These are phyloP conservation scores for Plasmodium yoelii DNA, from an alignment of 169 alveolate species.

Conservation along the genomic window DNA sequence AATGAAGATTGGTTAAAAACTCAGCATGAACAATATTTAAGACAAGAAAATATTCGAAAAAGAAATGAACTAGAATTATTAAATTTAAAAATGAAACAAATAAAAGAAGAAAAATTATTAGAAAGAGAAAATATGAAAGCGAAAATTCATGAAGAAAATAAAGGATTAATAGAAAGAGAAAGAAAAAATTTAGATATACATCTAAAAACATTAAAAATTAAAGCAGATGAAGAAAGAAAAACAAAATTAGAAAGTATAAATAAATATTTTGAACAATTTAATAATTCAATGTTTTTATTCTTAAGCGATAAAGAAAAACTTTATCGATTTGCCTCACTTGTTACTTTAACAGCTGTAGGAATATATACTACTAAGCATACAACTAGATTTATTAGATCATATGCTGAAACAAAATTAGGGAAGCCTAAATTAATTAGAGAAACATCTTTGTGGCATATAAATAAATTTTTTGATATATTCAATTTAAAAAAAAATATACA, in stretches of 20 bases:
- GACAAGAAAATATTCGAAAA: conserved; percentile 92
- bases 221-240: conserved; percentile 91
- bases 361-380: conserved; percentile 67
- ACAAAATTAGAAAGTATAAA: conserved; percentile 92
- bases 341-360: conserved; percentile 69
- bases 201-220: conserved; percentile 86
- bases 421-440: conserved; percentile 93
- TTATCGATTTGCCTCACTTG: conserved; percentile 70
- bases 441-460: conserved; percentile 89
- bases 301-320: conserved; percentile 85
- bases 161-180: conserved; percentile 86
- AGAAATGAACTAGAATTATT: conserved; percentile 88
- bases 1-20: conserved; percentile 94
- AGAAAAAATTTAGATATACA: conserved; percentile 88
- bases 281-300: conserved; percentile 83
- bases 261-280: conserved; percentile 87
- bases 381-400: conserved; percentile 58
- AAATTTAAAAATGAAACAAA: conserved; percentile 84
- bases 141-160: conserved; percentile 88
- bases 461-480: conserved; percentile 75
- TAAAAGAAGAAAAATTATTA: conserved; percentile 85
- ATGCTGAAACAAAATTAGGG: conserved; percentile 86
- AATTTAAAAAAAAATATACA: conserved; percentile 24
- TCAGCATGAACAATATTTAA: conserved; percentile 93
- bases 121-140: conserved; percentile 92